Percentiles rank a stretch among this genome's conserved stretches.
These are phyloP conservation scores for Wickerhamomyces rabaulensis DNA, from an alignment of 805 yeast species.

Conservation along the genomic window DNA sequence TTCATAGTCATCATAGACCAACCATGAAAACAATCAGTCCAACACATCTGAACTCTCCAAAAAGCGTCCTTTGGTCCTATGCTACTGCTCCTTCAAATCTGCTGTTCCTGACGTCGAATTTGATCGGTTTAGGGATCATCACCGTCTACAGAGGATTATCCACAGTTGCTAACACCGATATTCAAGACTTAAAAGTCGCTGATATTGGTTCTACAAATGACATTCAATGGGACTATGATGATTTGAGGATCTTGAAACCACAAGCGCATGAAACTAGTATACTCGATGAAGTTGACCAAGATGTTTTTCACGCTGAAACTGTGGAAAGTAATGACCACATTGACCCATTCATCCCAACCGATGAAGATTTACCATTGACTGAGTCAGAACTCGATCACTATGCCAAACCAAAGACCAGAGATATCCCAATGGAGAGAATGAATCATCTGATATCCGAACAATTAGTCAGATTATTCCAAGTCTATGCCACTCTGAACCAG, in stretches of 20 bases:
- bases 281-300: slow-evolving; percentile 3
- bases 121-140: slow-evolving; percentile 29
- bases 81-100: slow-evolving; percentile 34
- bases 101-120: slow-evolving; percentile 31
- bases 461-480: not conserved
- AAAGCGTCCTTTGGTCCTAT: slow-evolving; percentile 29
- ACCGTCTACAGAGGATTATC: slow-evolving; percentile 27
- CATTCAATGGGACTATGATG: not conserved
- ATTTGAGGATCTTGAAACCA: not conserved
- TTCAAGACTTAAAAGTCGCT: not conserved
- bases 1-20: not conserved
- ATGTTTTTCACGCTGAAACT: slow-evolving; percentile 4
- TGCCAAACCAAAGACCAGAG: slow-evolving; percentile 1
- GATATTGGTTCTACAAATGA: not conserved
- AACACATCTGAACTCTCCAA: not conserved
- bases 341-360: not conserved
- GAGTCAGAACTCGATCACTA: slow-evolving; percentile 5
- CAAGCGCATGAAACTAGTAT: not conserved
- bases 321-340: not conserved
- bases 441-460: slow-evolving; percentile 2
- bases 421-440: slow-evolving; percentile 3
- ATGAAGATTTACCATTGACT: slow-evolving; percentile 3
- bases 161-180: slow-evolving; percentile 11
- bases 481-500: not conserved
- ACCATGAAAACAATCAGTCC: not conserved